A percentile compares a stretch with the other conserved stretches of the same genome.
phyloP scores from a whole-genome alignment of 2,329 filamentous ascomycete species.

The Claviceps sp. region DNA sequence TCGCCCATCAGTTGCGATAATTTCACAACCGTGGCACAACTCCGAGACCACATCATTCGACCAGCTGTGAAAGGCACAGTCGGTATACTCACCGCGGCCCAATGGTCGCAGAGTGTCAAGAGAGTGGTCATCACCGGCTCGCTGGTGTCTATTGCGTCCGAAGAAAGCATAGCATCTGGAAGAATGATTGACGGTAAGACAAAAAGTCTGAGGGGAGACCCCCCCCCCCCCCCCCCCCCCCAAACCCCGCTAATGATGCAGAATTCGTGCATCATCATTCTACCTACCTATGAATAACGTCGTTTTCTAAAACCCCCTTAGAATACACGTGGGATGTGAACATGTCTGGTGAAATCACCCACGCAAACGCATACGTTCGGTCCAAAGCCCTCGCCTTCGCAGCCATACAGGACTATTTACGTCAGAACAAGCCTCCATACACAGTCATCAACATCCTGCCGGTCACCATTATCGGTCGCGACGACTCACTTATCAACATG shows the following conservation, averaged over 20 bases:
- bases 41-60: slow-evolving; percentile 11
- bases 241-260: not conserved
- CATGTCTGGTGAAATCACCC: slow-evolving; percentile 15
- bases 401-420: slow-evolving; percentile 20
- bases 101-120: slow-evolving; percentile 19
- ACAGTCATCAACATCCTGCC: slow-evolving; percentile 24
- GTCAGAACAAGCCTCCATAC: slow-evolving; percentile 19
- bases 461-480: slow-evolving; percentile 22
- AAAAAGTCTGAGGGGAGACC: fast-evolving
- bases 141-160: slow-evolving; percentile 11
- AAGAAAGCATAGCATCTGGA: not conserved
- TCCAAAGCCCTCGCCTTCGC: slow-evolving; percentile 22
- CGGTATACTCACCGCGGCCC: slow-evolving; percentile 23
- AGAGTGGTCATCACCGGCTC: slow-evolving; percentile 30
- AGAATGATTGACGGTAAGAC: not conserved
- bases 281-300: too few species aligned
- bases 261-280: too few species aligned
- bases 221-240: too few species aligned
- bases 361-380: slow-evolving; percentile 21
- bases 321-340: not conserved
- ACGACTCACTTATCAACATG: slow-evolving; percentile 16
- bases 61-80: slow-evolving; percentile 23
- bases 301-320: not conserved
- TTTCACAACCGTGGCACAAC: not conserved
- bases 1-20: slow-evolving; percentile 9